Percentiles rank a stretch among this genome's conserved stretches.
Evolutionary conservation across 352 stramenopile species (phyloP).

Genomic region (Phytopythium chamaehyphon): DNA sequence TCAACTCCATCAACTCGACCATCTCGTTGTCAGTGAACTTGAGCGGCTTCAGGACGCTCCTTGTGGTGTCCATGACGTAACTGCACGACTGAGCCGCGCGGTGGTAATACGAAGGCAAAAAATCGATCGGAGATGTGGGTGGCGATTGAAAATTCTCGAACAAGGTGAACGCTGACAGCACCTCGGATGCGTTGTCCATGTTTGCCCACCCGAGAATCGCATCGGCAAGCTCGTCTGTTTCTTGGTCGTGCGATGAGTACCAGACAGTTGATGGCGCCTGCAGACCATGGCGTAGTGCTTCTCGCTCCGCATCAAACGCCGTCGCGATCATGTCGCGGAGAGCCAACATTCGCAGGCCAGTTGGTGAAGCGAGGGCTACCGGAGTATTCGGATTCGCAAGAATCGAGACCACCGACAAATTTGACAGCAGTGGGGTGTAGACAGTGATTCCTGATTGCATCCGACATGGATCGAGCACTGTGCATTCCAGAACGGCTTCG

Average conservation of each 20-base stretch:
- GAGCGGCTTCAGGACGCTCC: constrained; percentile 18
- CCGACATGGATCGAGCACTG: constrained; percentile 17
- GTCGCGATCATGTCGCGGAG: constrained; percentile 27
- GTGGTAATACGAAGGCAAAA: constrained; percentile 36
- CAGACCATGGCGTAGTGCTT: constrained; percentile 35
- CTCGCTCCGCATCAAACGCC: constrained; percentile 39
- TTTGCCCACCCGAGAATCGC: constrained; percentile 41
- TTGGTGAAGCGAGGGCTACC: constrained; percentile 12
- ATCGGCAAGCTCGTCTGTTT: constrained; percentile 54
- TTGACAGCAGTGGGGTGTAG: constrained; percentile 42
- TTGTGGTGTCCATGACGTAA: constrained; percentile 19
- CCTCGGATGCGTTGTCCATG: constrained; percentile 16
- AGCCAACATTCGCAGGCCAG: constrained; percentile 20
- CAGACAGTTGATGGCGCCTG: constrained; percentile 55
- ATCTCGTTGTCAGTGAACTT: constrained; percentile 33
- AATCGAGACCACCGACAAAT: constrained; percentile 16
- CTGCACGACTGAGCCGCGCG: constrained; percentile 26
- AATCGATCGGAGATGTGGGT: constrained; percentile 20
- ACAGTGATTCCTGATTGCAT: constrained; percentile 57
- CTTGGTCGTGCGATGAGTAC: constrained; percentile 49
- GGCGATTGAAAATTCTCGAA: constrained; percentile 30
- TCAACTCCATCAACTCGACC: constrained; percentile 18
- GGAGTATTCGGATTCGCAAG: constrained; percentile 13
- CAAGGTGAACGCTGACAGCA: constrained; percentile 15
- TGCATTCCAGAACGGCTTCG: not conserved